Percentiles rank a stretch among this genome's conserved stretches.
These are phyloP conservation scores for Ulmus americana DNA, from an alignment of 331 rosid species.

Conservation along the genomic window DNA sequence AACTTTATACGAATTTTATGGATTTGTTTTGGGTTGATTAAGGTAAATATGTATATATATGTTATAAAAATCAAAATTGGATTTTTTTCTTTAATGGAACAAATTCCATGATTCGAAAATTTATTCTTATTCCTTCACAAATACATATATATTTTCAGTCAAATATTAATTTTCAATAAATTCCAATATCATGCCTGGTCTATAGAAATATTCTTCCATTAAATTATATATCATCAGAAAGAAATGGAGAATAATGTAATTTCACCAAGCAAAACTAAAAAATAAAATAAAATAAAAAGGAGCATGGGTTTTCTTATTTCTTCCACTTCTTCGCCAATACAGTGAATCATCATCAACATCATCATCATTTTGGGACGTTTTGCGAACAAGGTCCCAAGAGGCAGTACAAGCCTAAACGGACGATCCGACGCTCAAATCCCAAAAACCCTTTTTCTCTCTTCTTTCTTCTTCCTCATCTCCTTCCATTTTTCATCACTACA, in stretches of 20 bases:
- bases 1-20: too few relatives aligned
- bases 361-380: constrained; percentile 46
- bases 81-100: too few relatives aligned
- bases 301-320: constrained; percentile 29
- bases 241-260: constrained; percentile 44
- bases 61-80: too few relatives aligned
- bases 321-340: constrained; percentile 17
- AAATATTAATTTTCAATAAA: too few relatives aligned
- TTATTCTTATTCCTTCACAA: too few relatives aligned
- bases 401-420: constrained; percentile 54
- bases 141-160: too few relatives aligned
- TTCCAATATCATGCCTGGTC: constrained; percentile 1
- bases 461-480: constrained; percentile 5
- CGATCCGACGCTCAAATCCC: constrained; percentile 49
- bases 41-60: too few relatives aligned
- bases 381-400: constrained; percentile 58
- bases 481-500: constrained; percentile 23
- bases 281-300: not conserved
- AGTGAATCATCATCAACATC: constrained; percentile 23
- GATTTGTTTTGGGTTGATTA: too few relatives aligned
- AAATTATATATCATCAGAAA: not conserved
- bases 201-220: not conserved
- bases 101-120: too few relatives aligned
- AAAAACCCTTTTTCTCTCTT: constrained; percentile 32
- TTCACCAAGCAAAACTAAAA: not conserved